Evolutionary conservation across 208 protist genomes (phyloP), one percentile per base, ranked within the genome.

Genomic region (Wallacemonas sp.): DNA sequence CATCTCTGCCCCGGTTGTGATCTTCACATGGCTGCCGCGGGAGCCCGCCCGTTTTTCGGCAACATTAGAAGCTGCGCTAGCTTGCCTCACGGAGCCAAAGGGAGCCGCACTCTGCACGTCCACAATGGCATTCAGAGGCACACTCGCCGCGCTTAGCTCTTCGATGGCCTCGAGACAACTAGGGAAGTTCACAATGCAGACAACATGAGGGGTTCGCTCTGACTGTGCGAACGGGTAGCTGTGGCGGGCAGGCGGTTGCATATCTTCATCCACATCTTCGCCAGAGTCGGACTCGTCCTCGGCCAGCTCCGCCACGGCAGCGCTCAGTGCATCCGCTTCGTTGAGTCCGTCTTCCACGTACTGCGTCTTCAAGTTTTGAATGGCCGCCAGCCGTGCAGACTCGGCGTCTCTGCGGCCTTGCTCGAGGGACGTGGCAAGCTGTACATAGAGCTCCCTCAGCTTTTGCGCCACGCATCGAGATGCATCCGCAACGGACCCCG

Each of bases 291-390:
- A 75, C 24, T 76, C 70, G 22, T 72, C 41, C 6, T 79, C 82
- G 9, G 56, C 59, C 38, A 78, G 38, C 8, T 85, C 80, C 4
- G 75, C 82, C 24, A 63, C 31, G 8, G 82, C 86, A 5, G 77
- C 79, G 26, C 30, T 58, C 2, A 56, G 56, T 0, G 90, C 90
- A 12, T 90, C 81, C 8, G 62, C 86, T 0, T 72, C 70, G 1
- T 44, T 53, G 24, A 95, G 69, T 0, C 86, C 90, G 21, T 95
- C 90, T 66, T 95, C 90, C 46, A 87, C 33, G 70, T 88, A 93
- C 46, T 90, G 72, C 27, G 44, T 64, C 24, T 75, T 62, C 12
- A 91, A 55, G 1, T 61, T 58, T 2, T 72, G 26, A 4, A 87
- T 53, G 28, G 69, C 68, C 11, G 66, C 68, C 33, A 53, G 67